Conservation (phyloP, 176 grass and related monocot species). For the Urochloa ruziziensis region DNA sequence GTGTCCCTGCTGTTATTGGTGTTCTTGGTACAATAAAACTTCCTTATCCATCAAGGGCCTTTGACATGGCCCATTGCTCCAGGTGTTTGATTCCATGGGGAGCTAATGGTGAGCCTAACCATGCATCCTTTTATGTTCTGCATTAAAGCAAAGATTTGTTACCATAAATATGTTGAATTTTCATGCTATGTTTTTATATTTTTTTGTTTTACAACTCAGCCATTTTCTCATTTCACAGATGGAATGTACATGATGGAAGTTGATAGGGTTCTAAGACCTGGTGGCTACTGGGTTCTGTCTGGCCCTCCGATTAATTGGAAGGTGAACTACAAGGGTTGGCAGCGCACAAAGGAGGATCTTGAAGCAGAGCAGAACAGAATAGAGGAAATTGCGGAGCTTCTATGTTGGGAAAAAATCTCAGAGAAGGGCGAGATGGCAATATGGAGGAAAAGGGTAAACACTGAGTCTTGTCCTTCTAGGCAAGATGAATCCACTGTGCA, state of each 20-base stretch:
- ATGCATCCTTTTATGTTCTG: slow-evolving; percentile 8
- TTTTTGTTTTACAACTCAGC: neutral
- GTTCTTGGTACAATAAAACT: slow-evolving; percentile 87
- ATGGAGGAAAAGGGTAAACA: slow-evolving; percentile 82
- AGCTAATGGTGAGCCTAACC: slow-evolving; percentile 58
- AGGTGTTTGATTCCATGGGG: slow-evolving; percentile 96
- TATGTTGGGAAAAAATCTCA: slow-evolving; percentile 91
- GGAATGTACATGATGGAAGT: slow-evolving; percentile 98
- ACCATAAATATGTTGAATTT: neutral
- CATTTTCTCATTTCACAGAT: slow-evolving; percentile 41
- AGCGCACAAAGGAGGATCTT: slow-evolving; percentile 83
- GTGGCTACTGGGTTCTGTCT: slow-evolving; percentile 94
- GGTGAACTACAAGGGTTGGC: slow-evolving; percentile 74
- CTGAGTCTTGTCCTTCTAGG: slow-evolving; percentile 64
- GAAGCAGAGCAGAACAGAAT: slow-evolving; percentile 82
- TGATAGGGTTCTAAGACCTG: slow-evolving; percentile 91
- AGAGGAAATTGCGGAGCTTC: slow-evolving; percentile 74
- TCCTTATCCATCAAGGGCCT: slow-evolving; percentile 87
- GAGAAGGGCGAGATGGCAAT: slow-evolving; percentile 92
- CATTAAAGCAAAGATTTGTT: neutral
- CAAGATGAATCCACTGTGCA: slow-evolving; percentile 59
- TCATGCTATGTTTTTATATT: neutral
- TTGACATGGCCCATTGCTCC: slow-evolving; percentile 99
- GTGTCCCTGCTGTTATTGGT: slow-evolving; percentile 90
- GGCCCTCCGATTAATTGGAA: slow-evolving; percentile 94